Evolutionary conservation across 1,284 basidiomycete genomes (phyloP).

Genomic region (Leccinum variabile): DNA sequence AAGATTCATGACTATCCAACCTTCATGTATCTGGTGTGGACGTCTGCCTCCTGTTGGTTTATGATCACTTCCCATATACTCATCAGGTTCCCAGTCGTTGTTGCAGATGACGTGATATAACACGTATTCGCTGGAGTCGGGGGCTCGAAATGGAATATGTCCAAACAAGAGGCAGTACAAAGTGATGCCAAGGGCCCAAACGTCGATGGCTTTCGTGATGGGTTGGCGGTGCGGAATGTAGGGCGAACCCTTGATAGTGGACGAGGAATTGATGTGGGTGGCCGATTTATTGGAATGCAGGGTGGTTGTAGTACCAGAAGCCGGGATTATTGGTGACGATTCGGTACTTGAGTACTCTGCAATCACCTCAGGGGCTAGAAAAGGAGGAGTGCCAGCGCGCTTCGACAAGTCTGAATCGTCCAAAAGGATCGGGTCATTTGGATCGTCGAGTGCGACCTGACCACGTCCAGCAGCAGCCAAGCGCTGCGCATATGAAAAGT

Average conservation of each 20-base stretch:
- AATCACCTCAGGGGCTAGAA: constrained; percentile 95
- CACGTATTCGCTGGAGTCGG: constrained; percentile 64
- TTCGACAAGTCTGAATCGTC: constrained; percentile 89
- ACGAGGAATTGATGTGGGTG: constrained; percentile 33
- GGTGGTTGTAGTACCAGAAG: constrained; percentile 34
- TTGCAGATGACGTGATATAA: constrained; percentile 86
- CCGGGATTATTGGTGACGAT: constrained; percentile 32
- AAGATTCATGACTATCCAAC: constrained; percentile 67
- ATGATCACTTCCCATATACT: constrained; percentile 74
- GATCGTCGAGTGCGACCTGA: constrained; percentile 40
- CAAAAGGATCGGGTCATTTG: constrained; percentile 62
- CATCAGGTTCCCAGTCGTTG: constrained; percentile 72
- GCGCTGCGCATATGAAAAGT: constrained; percentile 86
- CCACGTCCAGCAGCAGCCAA: constrained; percentile 53
- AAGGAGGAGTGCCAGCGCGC: constrained; percentile 97
- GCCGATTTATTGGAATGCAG: constrained; percentile 31
- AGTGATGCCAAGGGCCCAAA: constrained; percentile 99
- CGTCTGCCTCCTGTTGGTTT: constrained; percentile 62
- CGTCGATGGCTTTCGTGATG: constrained; percentile 94
- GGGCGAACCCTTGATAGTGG: constrained; percentile 35
- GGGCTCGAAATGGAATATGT: constrained; percentile 65
- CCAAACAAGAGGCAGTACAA: constrained; percentile 95
- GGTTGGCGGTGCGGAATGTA: constrained; percentile 49
- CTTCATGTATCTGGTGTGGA: constrained; percentile 47
- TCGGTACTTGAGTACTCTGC: constrained; percentile 50